A percentile compares a stretch with the other conserved stretches of the same genome.
Evolutionary conservation across 1,284 basidiomycete species (phyloP).

Genomic region (Pseudomicrostroma phylloplanum): DNA sequence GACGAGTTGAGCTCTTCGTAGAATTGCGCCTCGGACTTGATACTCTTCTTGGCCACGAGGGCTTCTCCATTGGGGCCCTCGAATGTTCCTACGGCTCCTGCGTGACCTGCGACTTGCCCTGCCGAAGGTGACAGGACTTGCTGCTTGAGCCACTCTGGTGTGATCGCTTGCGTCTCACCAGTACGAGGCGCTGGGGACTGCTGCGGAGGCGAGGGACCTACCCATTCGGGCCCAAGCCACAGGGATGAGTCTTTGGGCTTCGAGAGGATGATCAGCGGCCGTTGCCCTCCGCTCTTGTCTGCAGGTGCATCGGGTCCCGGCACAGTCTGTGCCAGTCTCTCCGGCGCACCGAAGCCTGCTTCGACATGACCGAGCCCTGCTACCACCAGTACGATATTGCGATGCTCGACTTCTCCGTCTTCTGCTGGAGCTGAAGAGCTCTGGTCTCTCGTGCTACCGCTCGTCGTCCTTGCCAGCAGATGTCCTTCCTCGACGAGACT

Average conservation of each 20-base stretch:
- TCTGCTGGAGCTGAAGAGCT: not conserved
- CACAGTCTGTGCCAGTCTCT: slow-evolving; percentile 11
- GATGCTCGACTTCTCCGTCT: slow-evolving; percentile 1
- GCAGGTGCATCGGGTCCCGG: not conserved
- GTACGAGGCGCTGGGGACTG: not conserved
- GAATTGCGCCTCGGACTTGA: slow-evolving; percentile 69
- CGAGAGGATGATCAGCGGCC: slow-evolving; percentile 6
- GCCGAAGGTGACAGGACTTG: not conserved
- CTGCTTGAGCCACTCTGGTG: not conserved
- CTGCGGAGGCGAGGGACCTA: not conserved
- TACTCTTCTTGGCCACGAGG: slow-evolving; percentile 75
- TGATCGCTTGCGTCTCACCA: not conserved
- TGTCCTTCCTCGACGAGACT: slow-evolving; percentile 20
- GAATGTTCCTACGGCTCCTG: slow-evolving; percentile 63
- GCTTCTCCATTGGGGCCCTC: slow-evolving; percentile 60
- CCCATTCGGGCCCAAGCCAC: slow-evolving; percentile 8
- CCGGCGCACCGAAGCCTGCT: slow-evolving; percentile 34
- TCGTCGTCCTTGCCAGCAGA: not conserved
- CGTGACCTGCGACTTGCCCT: slow-evolving; percentile 79
- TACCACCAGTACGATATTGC: slow-evolving; percentile 25
- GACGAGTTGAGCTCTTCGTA: slow-evolving; percentile 61
- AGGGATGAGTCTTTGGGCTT: slow-evolving; percentile 13
- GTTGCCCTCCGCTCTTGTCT: not conserved
- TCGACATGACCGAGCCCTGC: slow-evolving; percentile 33
- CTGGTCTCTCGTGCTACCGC: not conserved